Conservation (phyloP, 768 basidiomycete species). For the Rossbeevera mucosa region DNA sequence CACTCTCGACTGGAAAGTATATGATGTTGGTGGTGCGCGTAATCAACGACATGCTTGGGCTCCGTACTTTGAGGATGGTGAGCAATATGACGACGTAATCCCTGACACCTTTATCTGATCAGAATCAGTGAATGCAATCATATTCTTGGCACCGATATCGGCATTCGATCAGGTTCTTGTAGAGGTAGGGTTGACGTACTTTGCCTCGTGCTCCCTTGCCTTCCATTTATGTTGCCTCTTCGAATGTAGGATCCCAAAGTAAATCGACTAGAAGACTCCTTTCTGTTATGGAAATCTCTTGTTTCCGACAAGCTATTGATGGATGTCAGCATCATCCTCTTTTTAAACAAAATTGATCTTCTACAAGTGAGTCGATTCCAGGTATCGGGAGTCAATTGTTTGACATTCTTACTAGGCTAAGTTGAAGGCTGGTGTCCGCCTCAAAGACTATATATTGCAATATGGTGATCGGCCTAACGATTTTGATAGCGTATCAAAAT, state of each 20-base stretch:
- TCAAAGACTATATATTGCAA: slow-evolving; percentile 62
- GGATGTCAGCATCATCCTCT: slow-evolving; percentile 74
- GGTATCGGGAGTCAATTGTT: background rate
- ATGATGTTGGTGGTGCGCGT: slow-evolving; percentile 79
- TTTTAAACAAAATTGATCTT: slow-evolving; percentile 79
- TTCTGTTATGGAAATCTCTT: slow-evolving; percentile 68
- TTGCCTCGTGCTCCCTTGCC: slow-evolving; percentile 4
- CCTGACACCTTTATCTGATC: slow-evolving; percentile 2
- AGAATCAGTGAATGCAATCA: slow-evolving; percentile 72
- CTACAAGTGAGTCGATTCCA: slow-evolving; percentile 47
- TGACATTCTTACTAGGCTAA: slow-evolving; percentile 47
- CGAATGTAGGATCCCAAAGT: slow-evolving; percentile 56
- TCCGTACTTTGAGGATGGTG: slow-evolving; percentile 84
- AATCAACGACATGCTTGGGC: slow-evolving; percentile 85
- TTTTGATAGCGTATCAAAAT: slow-evolving; percentile 69
- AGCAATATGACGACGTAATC: slow-evolving; percentile 1
- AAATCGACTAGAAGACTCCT: slow-evolving; percentile 77
- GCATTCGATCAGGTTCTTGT: slow-evolving; percentile 80
- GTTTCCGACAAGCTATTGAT: slow-evolving; percentile 69
- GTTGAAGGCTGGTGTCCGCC: slow-evolving; percentile 67
- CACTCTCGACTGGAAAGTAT: slow-evolving; percentile 73
- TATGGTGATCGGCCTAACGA: slow-evolving; percentile 79
- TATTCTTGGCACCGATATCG: slow-evolving; percentile 85
- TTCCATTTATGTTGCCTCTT: background rate
- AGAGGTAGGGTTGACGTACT: slow-evolving; percentile 46